Evolutionary conservation across 1,284 basidiomycete genomes (phyloP), one percentile per base, ranked within the genome.

Genomic region (Ceratobasidium sp.): DNA sequence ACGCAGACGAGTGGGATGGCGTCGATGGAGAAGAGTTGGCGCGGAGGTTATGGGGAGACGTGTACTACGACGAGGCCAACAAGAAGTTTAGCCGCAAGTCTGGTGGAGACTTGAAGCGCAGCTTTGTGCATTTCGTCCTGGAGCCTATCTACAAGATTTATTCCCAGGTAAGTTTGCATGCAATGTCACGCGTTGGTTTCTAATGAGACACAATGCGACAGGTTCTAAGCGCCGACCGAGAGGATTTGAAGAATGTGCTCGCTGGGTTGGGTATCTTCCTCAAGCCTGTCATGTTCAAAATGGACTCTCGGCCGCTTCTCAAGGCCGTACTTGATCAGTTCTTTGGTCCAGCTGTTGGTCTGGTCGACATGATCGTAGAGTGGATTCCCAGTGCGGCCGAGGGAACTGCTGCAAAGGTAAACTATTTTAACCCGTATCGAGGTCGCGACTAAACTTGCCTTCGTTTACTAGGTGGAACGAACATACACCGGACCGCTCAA

Each of bases 81-180:
- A 88, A 94, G 73, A 97, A 95, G 78, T 99, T 99, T 78, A 90
- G 89, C 6, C 87, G 94, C 64, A 94, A 92, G 76, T 81, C 86
- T 0, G 93, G 96, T 73, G 87, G 92, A 0, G 93, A 95, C 76
- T 84, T 88, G 38, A 87, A 87, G 72, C 87, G 97, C 42, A 89
- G 91, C 45, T 99, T 99, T 76, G 93, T 98, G 35, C 92, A 98
- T 77, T 99, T 99, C 79, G 90, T 99, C 74, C 83, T 99, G 73
- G 94, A 96, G 73, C 97, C 97, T 12, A 79, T 99, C 56, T 99
- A 99, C 84, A 99, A 99, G 82, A 85, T 99, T 38, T 99, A 99
- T 80, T 94, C 91, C 71, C 84, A 85, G 76, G 81, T 81, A 67
- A 69, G 79, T 75, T 17, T 22, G 32, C 10, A 20, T 45, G 45